Evolutionary conservation across 768 basidiomycete species (phyloP), one percentile per base, ranked within the genome.

Genomic region (Candolleomyces aberdarensis): DNA sequence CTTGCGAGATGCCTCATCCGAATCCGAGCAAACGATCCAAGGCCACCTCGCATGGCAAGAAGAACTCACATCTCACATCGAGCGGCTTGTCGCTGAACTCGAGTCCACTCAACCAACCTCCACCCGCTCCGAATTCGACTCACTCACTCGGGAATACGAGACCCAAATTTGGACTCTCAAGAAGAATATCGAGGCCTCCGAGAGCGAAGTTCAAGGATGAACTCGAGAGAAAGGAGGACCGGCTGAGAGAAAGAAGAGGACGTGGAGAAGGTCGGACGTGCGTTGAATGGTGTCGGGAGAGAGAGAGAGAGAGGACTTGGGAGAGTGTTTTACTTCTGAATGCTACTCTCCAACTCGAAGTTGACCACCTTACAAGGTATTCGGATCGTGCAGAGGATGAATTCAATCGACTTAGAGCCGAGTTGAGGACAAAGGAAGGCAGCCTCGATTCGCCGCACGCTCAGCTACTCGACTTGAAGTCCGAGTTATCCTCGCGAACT

Each of bases 321-420:
- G 96, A 20, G 93, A 96, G 74, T 85, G 87, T 14, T 89, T 91
- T 67, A 89, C 89, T 0, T 88, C 87, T 3, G 89, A 94, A 22
- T 81, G 86, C 46, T 92, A 94, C 76, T 91, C 91, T 0, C 75
- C 92, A 97, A 71, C 83, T 98, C 19, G 96, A 99, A 72, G 80
- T 91, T 0, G 96, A 98, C 63, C 78, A 93, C 2, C 75, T 95
- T 52, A 88, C 88, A 71, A 83, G 95, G 31, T 96, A 99, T 69
- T 67, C 97, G 44, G 87, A 88, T 64, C 78, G 91, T 3, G 78
- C 89, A 1, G 91, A 96, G 67, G 87, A 89, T 63, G 93, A 96
- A 56, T 77, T 96, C 5, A 73, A 82, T 20, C 83, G 90, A 36
- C 83, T 88, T 4, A 78, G 88, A 58, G 81, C 83, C 61, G 92